Percentiles rank a stretch among this genome's conserved stretches.
Evolutionary conservation across 352 stramenopile genomes (phyloP).

Genomic region (Phytophthora foliorum): DNA sequence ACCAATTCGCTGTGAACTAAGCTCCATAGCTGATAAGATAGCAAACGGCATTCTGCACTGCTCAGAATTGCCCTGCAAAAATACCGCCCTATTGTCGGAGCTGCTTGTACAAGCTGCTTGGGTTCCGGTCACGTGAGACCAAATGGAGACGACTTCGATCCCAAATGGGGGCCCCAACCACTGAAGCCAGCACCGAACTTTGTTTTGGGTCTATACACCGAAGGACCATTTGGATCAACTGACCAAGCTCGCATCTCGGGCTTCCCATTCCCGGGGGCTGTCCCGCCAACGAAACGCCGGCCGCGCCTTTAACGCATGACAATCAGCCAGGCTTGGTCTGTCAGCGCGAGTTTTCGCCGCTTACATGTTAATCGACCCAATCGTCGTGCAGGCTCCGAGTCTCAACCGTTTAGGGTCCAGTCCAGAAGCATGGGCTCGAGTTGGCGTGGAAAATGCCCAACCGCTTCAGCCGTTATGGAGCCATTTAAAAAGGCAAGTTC

Average conservation of each 20-base stretch:
- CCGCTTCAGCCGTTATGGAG: slow-evolving; percentile 23
- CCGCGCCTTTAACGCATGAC: slow-evolving; percentile 7
- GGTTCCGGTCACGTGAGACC: slow-evolving; percentile 16
- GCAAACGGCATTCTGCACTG: slow-evolving; percentile 21
- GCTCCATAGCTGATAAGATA: slow-evolving; percentile 18
- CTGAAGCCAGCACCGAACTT: slow-evolving; percentile 23
- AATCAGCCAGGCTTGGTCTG: neutral
- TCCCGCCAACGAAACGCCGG: slow-evolving; percentile 5
- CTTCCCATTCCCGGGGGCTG: slow-evolving; percentile 10
- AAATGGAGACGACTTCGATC: slow-evolving; percentile 26
- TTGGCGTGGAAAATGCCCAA: slow-evolving; percentile 27
- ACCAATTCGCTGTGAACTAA: slow-evolving; percentile 6
- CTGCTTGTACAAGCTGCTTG: no score
- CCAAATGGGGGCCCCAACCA: slow-evolving; percentile 36
- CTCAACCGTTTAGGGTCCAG: slow-evolving; percentile 26
- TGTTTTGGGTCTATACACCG: no score
- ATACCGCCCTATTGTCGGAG: slow-evolving; percentile 35
- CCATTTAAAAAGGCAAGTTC: slow-evolving; percentile 20
- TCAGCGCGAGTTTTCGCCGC: no score
- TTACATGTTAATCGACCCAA: neutral
- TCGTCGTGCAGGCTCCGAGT: slow-evolving; percentile 18
- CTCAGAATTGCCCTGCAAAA: slow-evolving; percentile 30
- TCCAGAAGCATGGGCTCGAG: slow-evolving; percentile 32
- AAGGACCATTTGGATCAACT: no score
- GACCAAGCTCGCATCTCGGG: neutral